Conservation (phyloP, 257 asterid genomes). For the Przewalskia tangutica region DNA sequence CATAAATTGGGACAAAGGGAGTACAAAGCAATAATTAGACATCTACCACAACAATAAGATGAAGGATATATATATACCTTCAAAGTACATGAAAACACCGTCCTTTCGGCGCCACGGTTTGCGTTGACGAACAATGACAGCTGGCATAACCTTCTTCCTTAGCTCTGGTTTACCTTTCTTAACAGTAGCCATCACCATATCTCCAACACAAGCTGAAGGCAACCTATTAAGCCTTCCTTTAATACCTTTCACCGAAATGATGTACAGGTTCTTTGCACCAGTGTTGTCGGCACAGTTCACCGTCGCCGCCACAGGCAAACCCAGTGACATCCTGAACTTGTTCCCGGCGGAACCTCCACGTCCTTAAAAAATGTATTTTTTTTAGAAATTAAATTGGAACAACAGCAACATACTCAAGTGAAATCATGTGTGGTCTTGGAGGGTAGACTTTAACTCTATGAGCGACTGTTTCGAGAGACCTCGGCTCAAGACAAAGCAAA, state of each 20-base stretch:
- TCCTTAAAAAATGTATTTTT: conserved; percentile 13
- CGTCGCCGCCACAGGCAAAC: conserved; percentile 65
- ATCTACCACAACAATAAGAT: background rate
- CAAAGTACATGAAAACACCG: conserved; percentile 64
- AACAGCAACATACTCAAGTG: no score
- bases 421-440: no score
- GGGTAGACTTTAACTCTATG: no score
- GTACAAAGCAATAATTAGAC: background rate
- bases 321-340: conserved; percentile 63
- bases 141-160: conserved; percentile 75
- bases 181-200: conserved; percentile 69
- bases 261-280: conserved; percentile 59
- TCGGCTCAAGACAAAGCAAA: no score
- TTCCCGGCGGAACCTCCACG: conserved; percentile 65
- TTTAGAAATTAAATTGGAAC: background rate
- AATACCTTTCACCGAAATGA: conserved; percentile 56
- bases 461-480: no score
- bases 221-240: conserved; percentile 54
- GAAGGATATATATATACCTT: conserved; percentile 14
- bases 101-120: conserved; percentile 86
- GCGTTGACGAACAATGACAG: conserved; percentile 69
- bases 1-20: no score
- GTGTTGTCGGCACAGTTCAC: conserved; percentile 66
- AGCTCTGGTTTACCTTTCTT: conserved; percentile 67
- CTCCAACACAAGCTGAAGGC: conserved; percentile 63